Base-by-base conservation (phyloP, 164 flowering plant species). In the Berberis thunbergii region DNA sequence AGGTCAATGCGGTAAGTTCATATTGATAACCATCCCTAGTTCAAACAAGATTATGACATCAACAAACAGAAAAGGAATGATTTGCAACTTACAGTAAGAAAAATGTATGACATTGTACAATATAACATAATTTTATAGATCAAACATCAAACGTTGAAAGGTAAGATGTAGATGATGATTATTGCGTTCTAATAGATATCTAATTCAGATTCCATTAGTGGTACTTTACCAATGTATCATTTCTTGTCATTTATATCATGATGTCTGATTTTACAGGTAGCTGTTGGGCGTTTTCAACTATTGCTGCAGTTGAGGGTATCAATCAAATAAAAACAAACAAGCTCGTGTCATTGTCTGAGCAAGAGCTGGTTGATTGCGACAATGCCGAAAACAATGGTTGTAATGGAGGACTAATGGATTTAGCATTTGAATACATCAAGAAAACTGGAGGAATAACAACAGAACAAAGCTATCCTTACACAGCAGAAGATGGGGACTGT, bases 271-370 rank as follows among this genome's bases (percentile, higher is more conserved):
- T n/a, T 65, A 55, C 57, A 84, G 89, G 93, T 4, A 82, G 89
- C 61, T 85, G 89, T 54, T 84, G 93, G 93, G 87, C 93, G 45
- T 87, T 87, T 67, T 84, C 95, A 49, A 73, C 84, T 2, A 73
- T 84, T 0, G 95, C 63, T 41, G 86, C 82, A 44, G 83, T 83
- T 6, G 90, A 87, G 64, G 86, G 90, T 1, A 81, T 84, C 45
- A 87, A 82, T 72, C 67, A 81, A 41, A 73, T 87, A 26, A 78
- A 69, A 57, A 84, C 89, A 2, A 74, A 77, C 0, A 41, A 83
- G 8, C 66, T 88, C 4, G 69, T 83, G 4, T 69, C 81, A 3
- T 58, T 88, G 26, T 88, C 91, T 10, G 87, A 86, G 73, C 95
- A 88, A 74, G 88, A 84, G 66, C 69, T 86, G 54, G 69, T 88